Evolutionary conservation across 768 basidiomycete species (phyloP).

Genomic region (Ramaria sp.): DNA sequence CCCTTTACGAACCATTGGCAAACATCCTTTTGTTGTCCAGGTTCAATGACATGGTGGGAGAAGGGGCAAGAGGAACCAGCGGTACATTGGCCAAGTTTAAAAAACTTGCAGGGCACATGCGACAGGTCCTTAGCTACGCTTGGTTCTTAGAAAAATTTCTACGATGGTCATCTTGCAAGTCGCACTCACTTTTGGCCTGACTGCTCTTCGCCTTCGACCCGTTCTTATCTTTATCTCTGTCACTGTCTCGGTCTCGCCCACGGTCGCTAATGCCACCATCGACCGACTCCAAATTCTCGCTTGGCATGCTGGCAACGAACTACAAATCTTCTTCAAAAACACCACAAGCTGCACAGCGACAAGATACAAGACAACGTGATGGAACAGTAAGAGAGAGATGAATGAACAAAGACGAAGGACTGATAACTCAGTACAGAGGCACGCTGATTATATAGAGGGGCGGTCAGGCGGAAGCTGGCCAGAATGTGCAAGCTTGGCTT

Average conservation of each 20-base stretch:
- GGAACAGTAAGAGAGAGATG: background rate
- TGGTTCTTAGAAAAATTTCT: constrained; percentile 4
- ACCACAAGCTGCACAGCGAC: background rate
- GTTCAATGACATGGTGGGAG: constrained; percentile 66
- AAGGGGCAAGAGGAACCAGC: constrained; percentile 94
- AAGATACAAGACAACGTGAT: background rate
- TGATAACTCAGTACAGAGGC: background rate
- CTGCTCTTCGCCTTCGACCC: constrained; percentile 5
- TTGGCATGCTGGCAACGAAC: background rate
- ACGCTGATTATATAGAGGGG: constrained; percentile 3
- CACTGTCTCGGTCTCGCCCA: background rate
- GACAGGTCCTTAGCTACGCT: constrained; percentile 72
- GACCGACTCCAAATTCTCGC: constrained; percentile 3
- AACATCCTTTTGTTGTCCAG: constrained; percentile 69
- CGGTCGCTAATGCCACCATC: background rate
- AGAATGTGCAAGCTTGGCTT: background rate
- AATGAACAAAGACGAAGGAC: background rate
- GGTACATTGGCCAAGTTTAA: constrained; percentile 87
- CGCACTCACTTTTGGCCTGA: constrained; percentile 6
- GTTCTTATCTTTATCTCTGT: constrained; percentile 6
- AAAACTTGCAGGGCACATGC: constrained; percentile 98
- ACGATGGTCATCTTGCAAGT: constrained; percentile 1
- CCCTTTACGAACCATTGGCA: constrained; percentile 93
- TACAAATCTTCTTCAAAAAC: background rate
- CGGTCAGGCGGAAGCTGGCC: background rate